Base-by-base conservation (phyloP, 164 flowering plant species). In the Vitis rupestris region DNA sequence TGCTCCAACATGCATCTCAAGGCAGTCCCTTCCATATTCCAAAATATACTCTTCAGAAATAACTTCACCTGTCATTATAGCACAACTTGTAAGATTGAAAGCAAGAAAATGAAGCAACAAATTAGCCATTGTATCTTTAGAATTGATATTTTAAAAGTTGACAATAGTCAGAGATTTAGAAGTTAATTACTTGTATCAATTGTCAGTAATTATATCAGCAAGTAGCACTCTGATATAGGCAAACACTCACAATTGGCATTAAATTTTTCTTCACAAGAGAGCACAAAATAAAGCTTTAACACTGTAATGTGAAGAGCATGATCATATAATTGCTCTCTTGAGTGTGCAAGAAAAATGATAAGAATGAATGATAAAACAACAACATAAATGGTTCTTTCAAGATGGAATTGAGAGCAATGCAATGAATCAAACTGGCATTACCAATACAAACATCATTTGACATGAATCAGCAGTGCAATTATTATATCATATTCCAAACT, bases 1-100 rank as follows among this genome's bases (percentile, higher is more conserved):
- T 3, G 99, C 99, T 70, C 93, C 99, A 57, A 93, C 82, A 70
- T 95, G 99, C 99, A 95, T 95, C 78, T 95, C 91, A 66, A 94
- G 84, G 57, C 98, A 86, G 75, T 94, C 99, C n/a, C 79, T 87
- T 69, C 99, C 99, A 79, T 93, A 95, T 77, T 95, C 99, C 74
- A 95, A 70, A 48, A 75, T 79, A 72, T 95, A 95, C 74, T 93
- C 84, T 77, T 95, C 90, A 1, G 87, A 90, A 61, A 92, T 86
- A 54, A 93, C 97, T 67, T 88, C 78, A 29, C 99, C 99, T 95
- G 82, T 47, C 66, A 75, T 55, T n/a, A 44, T 64, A 23, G 27
- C 12, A 69, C n/a, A 8, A n/a, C 49, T 59, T 53, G 19, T 37
- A 49, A 59, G 13, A 47, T 9, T n/a, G 12, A 59, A 23, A 71